A percentile compares a stretch with the other conserved stretches of the same genome.
Conservation (phyloP, 225 moss, liverwort and hornwort species). For the Climacium dendroides region DNA sequence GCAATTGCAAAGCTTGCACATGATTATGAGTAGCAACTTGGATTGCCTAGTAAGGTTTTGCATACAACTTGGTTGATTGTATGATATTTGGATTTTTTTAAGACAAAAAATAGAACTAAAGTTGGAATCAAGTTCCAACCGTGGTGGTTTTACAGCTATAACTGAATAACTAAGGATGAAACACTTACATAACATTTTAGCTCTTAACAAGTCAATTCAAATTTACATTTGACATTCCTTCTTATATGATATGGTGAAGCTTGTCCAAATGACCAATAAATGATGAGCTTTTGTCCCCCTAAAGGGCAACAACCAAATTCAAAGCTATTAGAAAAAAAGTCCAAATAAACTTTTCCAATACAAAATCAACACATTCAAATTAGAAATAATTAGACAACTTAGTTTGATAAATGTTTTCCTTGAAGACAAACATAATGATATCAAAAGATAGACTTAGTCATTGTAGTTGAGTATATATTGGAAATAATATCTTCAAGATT, state of each 20-base stretch:
- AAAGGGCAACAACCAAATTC: not conserved
- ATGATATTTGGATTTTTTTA: not conserved
- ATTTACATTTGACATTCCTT: not conserved
- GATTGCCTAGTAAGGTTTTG: not conserved
- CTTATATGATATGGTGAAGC: fast-evolving
- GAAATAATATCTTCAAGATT: not conserved
- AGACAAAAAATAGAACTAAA: not conserved
- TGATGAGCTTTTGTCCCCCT: not conserved
- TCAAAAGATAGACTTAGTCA: not conserved
- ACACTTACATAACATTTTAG: not conserved
- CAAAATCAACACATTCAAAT: not conserved
- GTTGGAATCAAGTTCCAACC: not conserved
- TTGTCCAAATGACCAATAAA: not conserved
- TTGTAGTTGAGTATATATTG: not conserved
- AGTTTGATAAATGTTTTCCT: not conserved
- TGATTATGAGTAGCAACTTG: not conserved
- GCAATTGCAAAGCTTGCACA: not conserved
- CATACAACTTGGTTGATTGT: not conserved
- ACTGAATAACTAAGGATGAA: too few relatives aligned
- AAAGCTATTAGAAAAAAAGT: not conserved
- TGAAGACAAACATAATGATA: not conserved
- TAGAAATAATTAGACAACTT: not conserved
- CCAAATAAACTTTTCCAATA: not conserved
- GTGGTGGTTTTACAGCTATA: not conserved
- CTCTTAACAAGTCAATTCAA: not conserved